Base-by-base conservation (phyloP, 169 alveolate genomes). In the Plasmodium chabaudi region DNA sequence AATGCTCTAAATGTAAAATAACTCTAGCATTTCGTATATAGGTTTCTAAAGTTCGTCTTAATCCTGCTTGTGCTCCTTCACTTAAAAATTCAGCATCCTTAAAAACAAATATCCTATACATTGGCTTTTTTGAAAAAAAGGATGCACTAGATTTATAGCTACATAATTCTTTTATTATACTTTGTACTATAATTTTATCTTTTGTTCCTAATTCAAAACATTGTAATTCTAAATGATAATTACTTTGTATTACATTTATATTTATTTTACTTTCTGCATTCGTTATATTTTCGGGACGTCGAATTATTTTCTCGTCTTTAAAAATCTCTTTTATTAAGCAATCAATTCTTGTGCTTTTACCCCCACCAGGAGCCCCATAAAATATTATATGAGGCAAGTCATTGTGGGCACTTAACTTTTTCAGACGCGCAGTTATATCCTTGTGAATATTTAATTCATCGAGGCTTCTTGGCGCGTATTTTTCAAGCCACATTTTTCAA, bases 351-450 rank as follows among this genome's bases (percentile, higher is more conserved):
- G 99, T 97, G 92, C 98, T 96, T 88, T 98, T 98, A 6, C 99
- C 99, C n/a, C 98, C 97, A 23, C 99, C 99, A 17, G 98, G 96
- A 0, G 99, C 99, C 6, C 99, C 99, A 91, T 98, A 98, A 94
- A 98, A 97, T 39, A 98, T 97, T 19, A 98, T 91, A 87, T 98
- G 99, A 15, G 99, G 99, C 74, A 98, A 94, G 93, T 96, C 99
- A 34, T 95, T 97, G 73, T 96, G 94, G 17, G 96, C 92, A 65
- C 92, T 93, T 64, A 98, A 94, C 77, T 96, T 95, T 34, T 71
- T 87, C 34, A 98, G 91, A 47, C 97, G 92, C 21, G 93, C 93
- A 12, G 96, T 95, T 56, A 96, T 90, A 25, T 92, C 95, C 65
- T 93, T 94, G 93, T 98, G 97, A 70, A 96, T 96, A 12, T 87